Conservation (phyloP, 257 asterid genomes). For the Capsicum pubescens region DNA sequence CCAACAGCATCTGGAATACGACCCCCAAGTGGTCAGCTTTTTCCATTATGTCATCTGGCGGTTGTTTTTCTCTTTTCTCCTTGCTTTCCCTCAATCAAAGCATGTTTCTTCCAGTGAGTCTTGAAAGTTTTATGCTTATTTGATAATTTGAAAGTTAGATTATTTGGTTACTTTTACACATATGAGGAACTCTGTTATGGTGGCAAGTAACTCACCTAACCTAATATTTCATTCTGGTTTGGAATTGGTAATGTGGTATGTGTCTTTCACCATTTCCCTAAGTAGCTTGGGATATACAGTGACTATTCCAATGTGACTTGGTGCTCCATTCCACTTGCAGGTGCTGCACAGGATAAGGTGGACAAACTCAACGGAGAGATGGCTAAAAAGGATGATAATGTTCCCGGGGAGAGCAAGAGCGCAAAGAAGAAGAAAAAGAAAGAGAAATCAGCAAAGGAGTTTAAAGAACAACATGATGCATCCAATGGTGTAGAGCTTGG, state of each 20-base stretch:
- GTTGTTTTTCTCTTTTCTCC: neutral
- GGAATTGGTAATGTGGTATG: slow-evolving; percentile 1
- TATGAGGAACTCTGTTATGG: neutral
- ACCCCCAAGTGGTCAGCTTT: neutral
- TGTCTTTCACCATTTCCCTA: neutral
- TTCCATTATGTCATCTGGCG: neutral
- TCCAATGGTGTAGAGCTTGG: slow-evolving; percentile 48
- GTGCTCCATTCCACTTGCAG: slow-evolving; percentile 38
- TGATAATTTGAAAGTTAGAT: neutral
- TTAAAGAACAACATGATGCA: slow-evolving; percentile 62
- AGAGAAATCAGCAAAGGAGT: slow-evolving; percentile 75
- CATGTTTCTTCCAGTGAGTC: neutral
- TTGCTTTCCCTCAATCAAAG: slow-evolving; percentile 16
- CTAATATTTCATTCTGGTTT: neutral
- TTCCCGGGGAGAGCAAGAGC: slow-evolving; percentile 75
- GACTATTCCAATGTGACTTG: slow-evolving; percentile 17
- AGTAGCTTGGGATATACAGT: neutral
- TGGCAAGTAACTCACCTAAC: neutral
- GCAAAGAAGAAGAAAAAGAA: slow-evolving; percentile 93
- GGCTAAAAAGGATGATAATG: slow-evolving; percentile 59
- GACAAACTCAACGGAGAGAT: slow-evolving; percentile 52
- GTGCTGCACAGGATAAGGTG: slow-evolving; percentile 47
- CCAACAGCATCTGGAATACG: neutral
- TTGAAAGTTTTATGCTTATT: neutral
- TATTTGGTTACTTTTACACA: neutral